These are phyloP conservation scores for Elsinoe necatrix DNA, from an alignment of 2,329 filamentous ascomycete genomes.

Conservation along the genomic window DNA sequence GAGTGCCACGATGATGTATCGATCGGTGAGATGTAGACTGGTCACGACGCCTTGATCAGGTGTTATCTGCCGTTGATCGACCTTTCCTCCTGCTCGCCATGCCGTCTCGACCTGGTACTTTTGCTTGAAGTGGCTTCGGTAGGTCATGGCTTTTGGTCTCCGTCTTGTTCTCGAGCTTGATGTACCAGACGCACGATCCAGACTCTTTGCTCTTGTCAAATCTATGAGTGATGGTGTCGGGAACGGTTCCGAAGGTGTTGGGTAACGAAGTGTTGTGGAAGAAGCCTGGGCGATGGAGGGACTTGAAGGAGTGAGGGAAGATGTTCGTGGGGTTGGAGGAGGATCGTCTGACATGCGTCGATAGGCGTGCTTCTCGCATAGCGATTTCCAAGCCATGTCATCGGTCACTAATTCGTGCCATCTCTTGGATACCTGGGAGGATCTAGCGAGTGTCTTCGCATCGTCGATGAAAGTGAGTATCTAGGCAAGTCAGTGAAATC, in stretches of 20 bases:
- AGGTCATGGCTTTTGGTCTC: conserved; percentile 64
- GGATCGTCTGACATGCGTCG: conserved; percentile 46
- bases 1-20: conserved; percentile 94
- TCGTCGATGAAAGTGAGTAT: conserved; percentile 96
- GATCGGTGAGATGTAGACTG: conserved; percentile 83
- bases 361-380: conserved; percentile 95
- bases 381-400: conserved; percentile 95
- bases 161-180: conserved; percentile 22
- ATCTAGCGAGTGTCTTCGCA: conserved; percentile 82
- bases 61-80: conserved; percentile 78
- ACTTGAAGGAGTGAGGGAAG: neutral
- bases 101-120: conserved; percentile 94
- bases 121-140: conserved; percentile 96
- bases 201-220: conserved; percentile 42
- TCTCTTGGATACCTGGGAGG: conserved; percentile 89
- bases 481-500: conserved; percentile 38
- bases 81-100: conserved; percentile 85
- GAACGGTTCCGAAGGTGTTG: conserved; percentile 18
- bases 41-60: conserved; percentile 96
- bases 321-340: conserved; percentile 13
- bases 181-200: conserved; percentile 42
- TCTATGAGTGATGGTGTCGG: conserved; percentile 32
- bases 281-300: conserved; percentile 13
- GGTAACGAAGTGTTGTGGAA: conserved; percentile 23
- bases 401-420: conserved; percentile 93